A percentile compares a stretch with the other conserved stretches of the same genome.
These are phyloP conservation scores for Fusarium sublunatum DNA, from an alignment of 2,329 filamentous ascomycete genomes.

Conservation along the genomic window DNA sequence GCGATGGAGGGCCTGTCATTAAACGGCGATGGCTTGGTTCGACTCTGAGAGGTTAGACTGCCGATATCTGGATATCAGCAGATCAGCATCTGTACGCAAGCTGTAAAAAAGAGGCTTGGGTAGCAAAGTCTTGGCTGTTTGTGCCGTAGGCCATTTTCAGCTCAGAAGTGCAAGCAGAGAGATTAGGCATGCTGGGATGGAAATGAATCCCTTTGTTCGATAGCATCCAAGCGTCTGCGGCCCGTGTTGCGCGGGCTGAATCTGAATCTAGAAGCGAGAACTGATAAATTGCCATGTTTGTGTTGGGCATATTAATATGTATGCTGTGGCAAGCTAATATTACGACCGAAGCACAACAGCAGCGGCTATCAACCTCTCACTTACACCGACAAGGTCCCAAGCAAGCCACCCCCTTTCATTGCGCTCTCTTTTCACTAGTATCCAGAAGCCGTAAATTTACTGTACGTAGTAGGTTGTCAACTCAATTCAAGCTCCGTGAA, in stretches of 20 bases:
- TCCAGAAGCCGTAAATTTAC: no score
- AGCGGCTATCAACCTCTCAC: slow-evolving; percentile 10
- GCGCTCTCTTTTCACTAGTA: no score
- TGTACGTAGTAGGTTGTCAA: no score
- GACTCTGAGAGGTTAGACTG: no score
- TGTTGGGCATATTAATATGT: slow-evolving; percentile 5
- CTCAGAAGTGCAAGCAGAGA: not conserved
- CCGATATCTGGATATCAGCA: slow-evolving; percentile 16
- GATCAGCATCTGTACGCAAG: slow-evolving; percentile 10
- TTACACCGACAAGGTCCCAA: slow-evolving; percentile 17
- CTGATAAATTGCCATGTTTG: slow-evolving; percentile 11
- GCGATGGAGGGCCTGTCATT: slow-evolving; percentile 39
- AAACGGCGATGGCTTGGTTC: not conserved
- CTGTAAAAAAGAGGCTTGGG: slow-evolving; percentile 14
- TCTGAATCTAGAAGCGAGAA: slow-evolving; percentile 37
- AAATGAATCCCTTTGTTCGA: slow-evolving; percentile 1
- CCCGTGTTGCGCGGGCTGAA: slow-evolving; percentile 28
- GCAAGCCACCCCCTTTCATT: slow-evolving; percentile 14
- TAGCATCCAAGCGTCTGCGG: slow-evolving; percentile 23
- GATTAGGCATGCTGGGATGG: not conserved
- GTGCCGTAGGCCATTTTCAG: slow-evolving; percentile 4
- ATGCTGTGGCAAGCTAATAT: slow-evolving; percentile 18
- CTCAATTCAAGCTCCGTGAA: no score
- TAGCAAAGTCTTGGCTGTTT: slow-evolving; percentile 25
- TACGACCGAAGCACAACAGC: slow-evolving; percentile 11